A percentile compares a stretch with the other conserved stretches of the same genome.
Conservation (phyloP, 2,329 filamentous ascomycete genomes). For the Ceratocystis destructans region DNA sequence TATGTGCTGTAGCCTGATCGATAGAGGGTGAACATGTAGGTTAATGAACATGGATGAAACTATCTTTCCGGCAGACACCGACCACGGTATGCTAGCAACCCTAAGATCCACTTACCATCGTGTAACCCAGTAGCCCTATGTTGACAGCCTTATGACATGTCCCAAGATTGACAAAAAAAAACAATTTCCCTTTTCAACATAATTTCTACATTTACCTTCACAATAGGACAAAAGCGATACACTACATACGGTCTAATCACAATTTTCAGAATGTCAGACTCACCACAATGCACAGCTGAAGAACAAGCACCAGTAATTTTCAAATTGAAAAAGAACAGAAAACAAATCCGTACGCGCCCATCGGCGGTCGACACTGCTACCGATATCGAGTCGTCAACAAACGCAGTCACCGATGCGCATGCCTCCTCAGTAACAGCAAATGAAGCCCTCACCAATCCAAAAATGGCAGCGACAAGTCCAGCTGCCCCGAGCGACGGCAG, state of each 20-base stretch:
- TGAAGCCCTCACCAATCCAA: neutral
- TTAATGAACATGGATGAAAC: too few species aligned
- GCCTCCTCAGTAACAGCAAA: neutral
- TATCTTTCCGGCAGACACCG: too few species aligned
- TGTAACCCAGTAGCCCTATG: neutral
- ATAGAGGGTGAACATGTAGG: too few species aligned
- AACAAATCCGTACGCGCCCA: conserved; percentile 28
- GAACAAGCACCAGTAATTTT: conserved; percentile 33
- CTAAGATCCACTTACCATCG: neutral
- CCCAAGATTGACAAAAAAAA: too few species aligned
- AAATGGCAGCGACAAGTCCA: conserved; percentile 15
- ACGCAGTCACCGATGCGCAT: neutral
- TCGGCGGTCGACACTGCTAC: conserved; percentile 31
- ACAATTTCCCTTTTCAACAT: neutral
- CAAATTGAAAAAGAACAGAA: conserved; percentile 40
- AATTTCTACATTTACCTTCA: neutral
- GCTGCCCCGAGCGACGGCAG: neutral
- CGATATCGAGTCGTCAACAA: conserved; percentile 26
- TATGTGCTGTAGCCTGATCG: too few species aligned
- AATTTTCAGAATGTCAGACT: neutral
- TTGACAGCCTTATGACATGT: too few species aligned
- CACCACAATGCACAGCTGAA: neutral
- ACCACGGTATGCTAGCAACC: neutral
- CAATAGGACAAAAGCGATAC: neutral
- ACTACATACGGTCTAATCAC: neutral